Base-by-base conservation (phyloP, 306 rosid species). In the Glycine tomentella region DNA sequence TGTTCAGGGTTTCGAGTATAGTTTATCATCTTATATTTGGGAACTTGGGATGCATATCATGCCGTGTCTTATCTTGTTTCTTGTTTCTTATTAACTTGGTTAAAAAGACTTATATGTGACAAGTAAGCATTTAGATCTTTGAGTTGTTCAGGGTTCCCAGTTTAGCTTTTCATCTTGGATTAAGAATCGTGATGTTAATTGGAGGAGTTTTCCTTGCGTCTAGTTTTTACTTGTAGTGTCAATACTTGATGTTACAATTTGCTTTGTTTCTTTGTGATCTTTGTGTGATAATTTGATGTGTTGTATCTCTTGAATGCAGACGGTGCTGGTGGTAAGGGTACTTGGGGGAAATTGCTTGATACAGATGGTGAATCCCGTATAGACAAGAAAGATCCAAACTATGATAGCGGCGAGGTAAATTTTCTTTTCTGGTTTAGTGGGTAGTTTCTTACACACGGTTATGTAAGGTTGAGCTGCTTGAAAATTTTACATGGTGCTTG, bases 351-450 rank as follows among this genome's bases (percentile, higher is more conserved):
- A 62, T 50, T 80, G 67, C 84, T 80, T 51, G 84, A 80, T 51
- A 80, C 66, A 11, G 79, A 80, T 51, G 79, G 79, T 62, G 73
- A 61, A 17, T 72, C 83, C 15, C 78, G 9, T 50, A 71, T 72
- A 48, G 78, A 80, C 34, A 71, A 55, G 36, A 80, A 80, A 0
- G 84, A 80, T 13, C 84, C 79, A 33, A 80, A 80, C 20, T 80
- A 80, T 62, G 84, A 80, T 46, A 80, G 79, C 20, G 84, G 83
- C 38, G 78, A 80, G 83, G 83, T 80, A 71, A 80, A 36, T 59
- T 42, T 6, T 61, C 11, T 40, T 68, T 80, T 61, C 63, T 58
- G 72, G 48, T 70, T 34, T 59, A 48, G 42, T 31, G 8, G 61
- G 72, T 33, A 61, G 11, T 34, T 69, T 40, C 42, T 50, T 36